These are phyloP conservation scores for Dovyalis caffra DNA, from an alignment of 345 rosid species.

Conservation along the genomic window DNA sequence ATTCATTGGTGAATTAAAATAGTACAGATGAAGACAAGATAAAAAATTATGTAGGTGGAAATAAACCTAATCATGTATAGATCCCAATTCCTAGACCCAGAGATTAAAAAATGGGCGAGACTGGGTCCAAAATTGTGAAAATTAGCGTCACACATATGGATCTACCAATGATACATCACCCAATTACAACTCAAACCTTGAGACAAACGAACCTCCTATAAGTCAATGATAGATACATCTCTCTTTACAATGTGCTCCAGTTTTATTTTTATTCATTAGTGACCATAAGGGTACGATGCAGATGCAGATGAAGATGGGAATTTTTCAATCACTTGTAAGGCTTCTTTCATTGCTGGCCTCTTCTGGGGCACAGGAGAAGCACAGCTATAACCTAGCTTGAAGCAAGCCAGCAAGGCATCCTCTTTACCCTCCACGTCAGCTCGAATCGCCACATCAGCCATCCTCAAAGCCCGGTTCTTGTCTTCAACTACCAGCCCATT, in stretches of 20 bases:
- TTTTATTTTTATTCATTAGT: conserved; percentile 20
- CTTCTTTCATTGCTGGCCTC: conserved; percentile 89
- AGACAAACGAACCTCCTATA: conserved; percentile 3
- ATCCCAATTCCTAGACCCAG: background rate
- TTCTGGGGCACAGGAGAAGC: conserved; percentile 78
- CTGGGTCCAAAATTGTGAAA: conserved; percentile 3
- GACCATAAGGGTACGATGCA: conserved; percentile 29
- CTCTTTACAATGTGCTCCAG: conserved; percentile 18
- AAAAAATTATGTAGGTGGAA: no score
- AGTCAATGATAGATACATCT: conserved; percentile 29
- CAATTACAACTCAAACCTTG: conserved; percentile 8
- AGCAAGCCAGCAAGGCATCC: conserved; percentile 73
- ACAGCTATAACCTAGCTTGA: conserved; percentile 75
- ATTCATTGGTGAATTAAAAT: no score
- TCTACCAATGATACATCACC: background rate
- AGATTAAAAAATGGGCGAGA: background rate
- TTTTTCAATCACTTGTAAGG: conserved; percentile 67
- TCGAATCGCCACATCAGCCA: conserved; percentile 68
- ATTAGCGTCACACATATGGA: conserved; percentile 14
- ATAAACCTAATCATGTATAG: background rate
- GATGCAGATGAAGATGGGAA: conserved; percentile 38
- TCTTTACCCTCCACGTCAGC: conserved; percentile 83
- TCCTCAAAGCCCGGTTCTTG: conserved; percentile 53
- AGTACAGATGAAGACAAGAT: background rate
- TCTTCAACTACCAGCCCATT: conserved; percentile 72